Evolutionary conservation across 2,329 filamentous ascomycete species (phyloP).

Genomic region (Colletotrichum zoysiae): DNA sequence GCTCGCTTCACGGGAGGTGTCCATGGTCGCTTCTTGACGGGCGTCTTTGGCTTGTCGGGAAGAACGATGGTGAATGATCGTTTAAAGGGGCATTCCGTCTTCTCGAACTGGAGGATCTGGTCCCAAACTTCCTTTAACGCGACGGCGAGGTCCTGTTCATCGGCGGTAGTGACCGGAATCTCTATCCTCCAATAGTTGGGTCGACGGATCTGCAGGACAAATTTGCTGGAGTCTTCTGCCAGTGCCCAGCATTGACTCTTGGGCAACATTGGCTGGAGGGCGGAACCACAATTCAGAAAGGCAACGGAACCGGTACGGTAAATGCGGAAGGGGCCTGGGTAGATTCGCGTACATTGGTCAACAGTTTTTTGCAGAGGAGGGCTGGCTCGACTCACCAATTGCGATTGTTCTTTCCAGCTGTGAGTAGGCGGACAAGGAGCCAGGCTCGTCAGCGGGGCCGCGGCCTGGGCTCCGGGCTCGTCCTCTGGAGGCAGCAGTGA

Average conservation of each 20-base stretch:
- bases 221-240: slow-evolving; percentile 82
- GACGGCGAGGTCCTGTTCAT: slow-evolving; percentile 73
- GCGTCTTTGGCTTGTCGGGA: slow-evolving; percentile 75
- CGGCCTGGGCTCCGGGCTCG: slow-evolving; percentile 50
- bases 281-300: slow-evolving; percentile 86
- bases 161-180: slow-evolving; percentile 73
- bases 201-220: slow-evolving; percentile 86
- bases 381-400: slow-evolving; percentile 68
- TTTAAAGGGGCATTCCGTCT: slow-evolving; percentile 87
- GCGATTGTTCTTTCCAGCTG: slow-evolving; percentile 86
- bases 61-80: slow-evolving; percentile 81
- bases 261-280: slow-evolving; percentile 87
- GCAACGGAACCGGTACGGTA: slow-evolving; percentile 90
- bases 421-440: slow-evolving; percentile 79
- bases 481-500: slow-evolving; percentile 55
- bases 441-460: slow-evolving; percentile 61
- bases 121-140: slow-evolving; percentile 77
- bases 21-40: slow-evolving; percentile 77
- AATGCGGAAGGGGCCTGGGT: slow-evolving; percentile 79
- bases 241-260: slow-evolving; percentile 96
- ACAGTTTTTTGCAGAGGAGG: neutral
- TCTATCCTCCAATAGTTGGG: slow-evolving; percentile 94
- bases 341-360: slow-evolving; percentile 35
- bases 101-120: slow-evolving; percentile 85
- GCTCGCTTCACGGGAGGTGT: slow-evolving; percentile 57